Evolutionary conservation across 768 basidiomycete genomes (phyloP).

Genomic region (Agaricus bisporus): DNA sequence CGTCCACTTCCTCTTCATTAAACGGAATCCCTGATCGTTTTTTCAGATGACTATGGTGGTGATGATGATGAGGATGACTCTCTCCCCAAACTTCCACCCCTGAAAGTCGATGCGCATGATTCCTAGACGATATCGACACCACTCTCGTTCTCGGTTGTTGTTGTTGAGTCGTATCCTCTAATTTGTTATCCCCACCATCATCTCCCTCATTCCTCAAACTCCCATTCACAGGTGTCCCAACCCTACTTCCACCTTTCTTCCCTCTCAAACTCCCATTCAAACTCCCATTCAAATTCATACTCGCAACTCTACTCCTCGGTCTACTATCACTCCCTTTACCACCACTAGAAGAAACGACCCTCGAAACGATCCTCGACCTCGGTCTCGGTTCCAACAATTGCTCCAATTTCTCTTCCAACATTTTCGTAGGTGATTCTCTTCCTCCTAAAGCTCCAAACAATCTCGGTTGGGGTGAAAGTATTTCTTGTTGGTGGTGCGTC

Average conservation of each 20-base stretch:
- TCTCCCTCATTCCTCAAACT: background rate
- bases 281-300: background rate
- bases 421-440: constrained; percentile 7
- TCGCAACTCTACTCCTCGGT: constrained; percentile 5
- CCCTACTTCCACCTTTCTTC: no score
- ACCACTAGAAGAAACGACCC: background rate
- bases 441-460: no score
- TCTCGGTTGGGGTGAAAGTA: constrained; percentile 5
- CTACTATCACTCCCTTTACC: background rate
- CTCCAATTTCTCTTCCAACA: constrained; percentile 8
- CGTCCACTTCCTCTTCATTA: no score
- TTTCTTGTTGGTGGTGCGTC: no score
- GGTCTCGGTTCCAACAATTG: constrained; percentile 8
- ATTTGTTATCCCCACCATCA: background rate
- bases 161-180: background rate
- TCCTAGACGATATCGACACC: constrained; percentile 4
- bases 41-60: background rate
- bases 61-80: constrained; percentile 3
- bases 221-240: no score
- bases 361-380: background rate
- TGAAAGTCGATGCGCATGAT: constrained; percentile 6
- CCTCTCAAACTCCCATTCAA: background rate
- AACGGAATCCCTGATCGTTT: background rate
- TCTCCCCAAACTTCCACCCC: constrained; percentile 8
- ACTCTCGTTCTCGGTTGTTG: constrained; percentile 1